These are phyloP conservation scores for Clonostachys chloroleuca DNA, from an alignment of 2,329 filamentous ascomycete genomes.

Conservation along the genomic window DNA sequence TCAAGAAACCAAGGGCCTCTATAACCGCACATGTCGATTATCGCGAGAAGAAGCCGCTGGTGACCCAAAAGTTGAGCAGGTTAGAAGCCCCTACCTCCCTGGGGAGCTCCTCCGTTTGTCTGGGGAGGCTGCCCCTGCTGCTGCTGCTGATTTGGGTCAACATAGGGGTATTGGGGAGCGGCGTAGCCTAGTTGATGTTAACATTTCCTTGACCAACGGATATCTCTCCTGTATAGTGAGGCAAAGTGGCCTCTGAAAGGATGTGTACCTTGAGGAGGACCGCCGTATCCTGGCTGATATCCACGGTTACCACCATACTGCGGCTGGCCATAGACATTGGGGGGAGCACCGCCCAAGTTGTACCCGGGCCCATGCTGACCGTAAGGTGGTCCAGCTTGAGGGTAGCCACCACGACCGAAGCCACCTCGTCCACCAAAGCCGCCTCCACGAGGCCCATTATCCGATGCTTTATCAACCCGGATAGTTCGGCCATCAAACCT, in stretches of 20 bases:
- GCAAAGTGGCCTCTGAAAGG: not conserved
- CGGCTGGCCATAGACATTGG: conserved; percentile 27
- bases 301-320: conserved; percentile 27
- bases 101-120: not conserved
- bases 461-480: conserved; percentile 92
- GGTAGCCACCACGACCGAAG: conserved; percentile 26
- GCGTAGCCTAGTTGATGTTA: not conserved
- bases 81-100: conserved; percentile 34
- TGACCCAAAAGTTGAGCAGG: not conserved
- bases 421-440: conserved; percentile 36
- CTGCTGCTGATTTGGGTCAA: conserved; percentile 29
- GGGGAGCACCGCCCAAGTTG: conserved; percentile 12
- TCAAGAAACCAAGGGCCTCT: not conserved
- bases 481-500: conserved; percentile 94
- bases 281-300: conserved; percentile 27
- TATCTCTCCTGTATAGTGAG: too few species aligned
- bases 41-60: not conserved
- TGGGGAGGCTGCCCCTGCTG: conserved; percentile 22
- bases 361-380: conserved; percentile 27
- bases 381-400: conserved; percentile 29
- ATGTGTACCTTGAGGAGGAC: conserved; percentile 17
- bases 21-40: not conserved
- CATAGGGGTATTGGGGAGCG: conserved; percentile 37
- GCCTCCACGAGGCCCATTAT: conserved; percentile 63
- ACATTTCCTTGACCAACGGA: too few species aligned